Base-by-base conservation (phyloP, 108 stramenopile genomes). In the Craspedostauros australis region DNA sequence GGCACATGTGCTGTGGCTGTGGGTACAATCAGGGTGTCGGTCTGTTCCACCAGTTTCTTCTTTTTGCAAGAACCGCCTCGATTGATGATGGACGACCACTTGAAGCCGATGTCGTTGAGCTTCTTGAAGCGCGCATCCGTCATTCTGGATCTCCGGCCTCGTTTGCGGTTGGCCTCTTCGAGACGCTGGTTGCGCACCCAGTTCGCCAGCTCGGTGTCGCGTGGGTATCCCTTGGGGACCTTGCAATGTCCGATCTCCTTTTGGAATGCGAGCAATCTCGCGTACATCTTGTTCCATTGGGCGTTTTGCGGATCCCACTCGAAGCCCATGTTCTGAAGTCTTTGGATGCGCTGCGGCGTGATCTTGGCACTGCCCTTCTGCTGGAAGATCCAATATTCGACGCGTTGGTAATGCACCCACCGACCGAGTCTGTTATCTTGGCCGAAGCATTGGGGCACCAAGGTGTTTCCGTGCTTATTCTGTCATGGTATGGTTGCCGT, bases 101-200 rank as follows among this genome's bases (percentile, higher is more conserved):
- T 50, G 46, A 78, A 78, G 16, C 77, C 77, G 9, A 78, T 20
- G 9, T 69, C 69, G 26, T 66, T 51, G 21, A 76, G 46, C 30
- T 61, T 37, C 49, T 54, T 51, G 56, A 73, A 70, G 19, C 77
- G 64, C 12, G 74, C 77, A 2, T 52, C 34, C 12, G 66, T 72
- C 57, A 75, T 68, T 23, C 50, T 54, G 12, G 53, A 70, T 57
- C 62, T 76, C 51, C 66, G 60, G 39, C 54, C 72, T 62, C 73
- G 64, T 11, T 33, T 46, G 28, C 54, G 57, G 36, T 76, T 68
- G 12, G 71, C 68, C 29, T 64, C 62, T 55, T 75, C 74, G n/a
- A 75, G 46, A 33, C 78, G 78, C 46, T 81, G 79, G 39, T 74
- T 77, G 43, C 76, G 60, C 7, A 84, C 83, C 83, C 83, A 84